Base-by-base conservation (phyloP, 2,329 filamentous ascomycete species). In the Cercospora janseana region DNA sequence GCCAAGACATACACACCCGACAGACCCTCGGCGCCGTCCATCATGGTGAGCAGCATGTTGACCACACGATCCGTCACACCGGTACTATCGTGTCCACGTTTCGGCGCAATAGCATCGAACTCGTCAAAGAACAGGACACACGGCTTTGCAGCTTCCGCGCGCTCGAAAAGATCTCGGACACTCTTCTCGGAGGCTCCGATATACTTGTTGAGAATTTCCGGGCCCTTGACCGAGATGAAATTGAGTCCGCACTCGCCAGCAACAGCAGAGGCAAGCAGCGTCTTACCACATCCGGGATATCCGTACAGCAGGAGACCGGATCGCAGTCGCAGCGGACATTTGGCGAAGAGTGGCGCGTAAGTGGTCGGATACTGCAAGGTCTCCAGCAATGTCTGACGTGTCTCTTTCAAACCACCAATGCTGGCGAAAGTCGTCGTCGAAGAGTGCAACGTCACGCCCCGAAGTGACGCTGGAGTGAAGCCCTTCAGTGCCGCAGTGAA, bases 101-200 rank as follows among this genome's bases (percentile, higher is more conserved):
- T 98, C 2, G 93, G 93, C 0, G 94, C 94, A 57, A 98, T 97
- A 29, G 88, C 91, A 72, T 98, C 93, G 65, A 98, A 98, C 69
- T 98, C 93, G 66, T 98, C 93, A 66, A 98, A 98, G 77, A 98
- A 98, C 6, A 98, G 77, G 4, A 98, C 88, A 62, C 93, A 97
- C 0, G 94, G 94, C 52, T 86, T 83, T 4, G 93, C 93, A 3
- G 93, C 92, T 65, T 86, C 84, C 0, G 93, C 93, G 32, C 93
- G 82, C 66, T 95, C 92, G 64, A 98, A 98, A 1, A 98, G 77
- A 68, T 98, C 93, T 32, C 94, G 84, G 5, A 98, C 91, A 54
- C 85, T 90, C 76, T 98, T 98, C 65, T 98, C 93, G 21, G 88
- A 95, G 0, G 93, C 93, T 65, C 93, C 93, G 52, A 98, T 98